These are phyloP conservation scores for Penicillium sumatraense DNA, from an alignment of 2,329 filamentous ascomycete genomes.

Conservation along the genomic window DNA sequence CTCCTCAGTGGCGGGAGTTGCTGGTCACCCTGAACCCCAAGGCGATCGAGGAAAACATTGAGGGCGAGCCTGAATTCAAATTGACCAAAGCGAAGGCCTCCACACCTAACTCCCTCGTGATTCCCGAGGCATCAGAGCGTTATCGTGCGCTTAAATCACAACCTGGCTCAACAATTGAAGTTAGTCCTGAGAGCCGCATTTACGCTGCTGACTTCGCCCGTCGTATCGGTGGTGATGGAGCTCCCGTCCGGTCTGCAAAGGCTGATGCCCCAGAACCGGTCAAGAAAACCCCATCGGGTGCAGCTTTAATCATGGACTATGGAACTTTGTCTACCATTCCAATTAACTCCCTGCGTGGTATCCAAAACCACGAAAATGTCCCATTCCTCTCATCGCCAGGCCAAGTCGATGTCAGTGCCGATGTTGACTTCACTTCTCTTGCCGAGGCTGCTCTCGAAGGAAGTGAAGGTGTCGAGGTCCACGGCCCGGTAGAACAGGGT, in stretches of 20 bases:
- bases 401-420: slow-evolving; percentile 83
- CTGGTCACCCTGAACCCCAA: slow-evolving; percentile 71
- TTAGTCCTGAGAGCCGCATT: slow-evolving; percentile 83
- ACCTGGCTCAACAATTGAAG: slow-evolving; percentile 76
- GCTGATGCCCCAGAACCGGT: slow-evolving; percentile 42
- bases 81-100: slow-evolving; percentile 74
- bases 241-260: slow-evolving; percentile 37
- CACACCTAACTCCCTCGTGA: slow-evolving; percentile 81
- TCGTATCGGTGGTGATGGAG: slow-evolving; percentile 74
- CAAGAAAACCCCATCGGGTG: slow-evolving; percentile 72
- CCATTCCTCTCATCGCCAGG: slow-evolving; percentile 81
- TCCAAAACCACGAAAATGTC: slow-evolving; percentile 74
- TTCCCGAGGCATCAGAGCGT: slow-evolving; percentile 79
- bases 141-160: slow-evolving; percentile 74
- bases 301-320: slow-evolving; percentile 95
- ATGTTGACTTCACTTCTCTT: slow-evolving; percentile 89
- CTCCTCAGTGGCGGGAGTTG: slow-evolving; percentile 78
- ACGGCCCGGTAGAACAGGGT: slow-evolving; percentile 87
- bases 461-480: slow-evolving; percentile 82
- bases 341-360: slow-evolving; percentile 87
- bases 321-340: slow-evolving; percentile 80
- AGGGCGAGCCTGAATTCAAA: slow-evolving; percentile 78
- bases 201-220: slow-evolving; percentile 81
- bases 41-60: slow-evolving; percentile 55
- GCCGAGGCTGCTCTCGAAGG: slow-evolving; percentile 79